Evolutionary conservation across 257 asterid genomes (phyloP).

Genomic region (Solanum paucissectum): DNA sequence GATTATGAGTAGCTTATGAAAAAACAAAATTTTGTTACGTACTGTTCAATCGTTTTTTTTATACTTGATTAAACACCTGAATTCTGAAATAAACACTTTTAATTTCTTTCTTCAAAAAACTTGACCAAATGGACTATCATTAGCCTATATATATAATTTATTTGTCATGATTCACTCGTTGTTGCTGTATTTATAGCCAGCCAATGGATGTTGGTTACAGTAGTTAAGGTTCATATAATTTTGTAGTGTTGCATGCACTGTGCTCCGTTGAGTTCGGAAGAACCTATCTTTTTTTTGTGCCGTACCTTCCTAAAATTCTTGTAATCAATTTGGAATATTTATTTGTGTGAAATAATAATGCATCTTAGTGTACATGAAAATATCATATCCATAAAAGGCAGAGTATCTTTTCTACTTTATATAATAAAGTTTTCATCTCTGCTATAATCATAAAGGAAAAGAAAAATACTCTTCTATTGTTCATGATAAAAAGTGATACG

Average conservation of each 20-base stretch:
- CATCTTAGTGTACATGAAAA: background rate
- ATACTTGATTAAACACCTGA: background rate
- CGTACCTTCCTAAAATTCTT: background rate
- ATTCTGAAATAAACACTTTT: background rate
- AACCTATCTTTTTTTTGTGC: background rate
- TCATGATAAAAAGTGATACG: background rate
- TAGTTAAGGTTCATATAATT: background rate
- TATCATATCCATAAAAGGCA: background rate
- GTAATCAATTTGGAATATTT: background rate
- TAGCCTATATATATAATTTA: background rate
- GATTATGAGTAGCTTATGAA: too few relatives aligned
- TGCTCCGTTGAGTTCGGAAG: background rate
- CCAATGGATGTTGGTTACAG: conserved; percentile 25
- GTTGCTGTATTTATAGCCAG: conserved; percentile 27
- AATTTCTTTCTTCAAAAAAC: background rate
- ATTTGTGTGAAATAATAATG: background rate
- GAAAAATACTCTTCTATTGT: background rate
- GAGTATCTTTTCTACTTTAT: background rate
- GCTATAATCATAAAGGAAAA: background rate
- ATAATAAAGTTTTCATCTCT: background rate
- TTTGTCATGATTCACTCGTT: background rate
- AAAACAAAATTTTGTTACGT: background rate
- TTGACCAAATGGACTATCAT: background rate
- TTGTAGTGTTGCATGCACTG: background rate
- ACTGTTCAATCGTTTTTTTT: background rate